Base-by-base conservation (phyloP, 2,329 filamentous ascomycete species). In the Xylaria sp. region DNA sequence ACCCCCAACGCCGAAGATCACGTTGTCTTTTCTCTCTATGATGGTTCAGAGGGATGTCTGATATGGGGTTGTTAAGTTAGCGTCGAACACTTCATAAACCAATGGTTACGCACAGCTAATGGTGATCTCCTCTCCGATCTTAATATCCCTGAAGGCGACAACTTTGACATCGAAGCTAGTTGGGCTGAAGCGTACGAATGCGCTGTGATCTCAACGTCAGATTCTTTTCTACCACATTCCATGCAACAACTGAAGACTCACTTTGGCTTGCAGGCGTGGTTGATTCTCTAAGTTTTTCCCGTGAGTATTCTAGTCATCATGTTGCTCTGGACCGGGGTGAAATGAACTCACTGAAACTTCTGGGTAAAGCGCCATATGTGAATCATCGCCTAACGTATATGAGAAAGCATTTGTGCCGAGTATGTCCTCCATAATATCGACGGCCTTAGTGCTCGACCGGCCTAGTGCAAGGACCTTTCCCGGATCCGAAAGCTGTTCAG, bases 211-310 rank as follows among this genome's bases (percentile, higher is more conserved):
- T 70, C 37, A 67, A 58, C 25, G 48, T 60, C 18, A 70, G 58
- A 25, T 25, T 59, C 4, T 9, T 4, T 3, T 50, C 13, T 3
- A 37, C 1, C 8, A 16, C 23, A 1, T 51, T 51, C 2, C 25
- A 47, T 5, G 21, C 13, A 18, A 10, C 3, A 5, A 23, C 4
- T 23, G 23, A 32, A 27, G 12, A 72, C 79, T 71, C 69, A 80
- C 79, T 79, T 80, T 57, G 79, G 79, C 16, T 73, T 77, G 58
- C 79, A 81, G 3, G 74, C 78, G 50, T 81, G 79, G 60, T 81
- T 81, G 29, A 76, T 70, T 62, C 75, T 72, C 75, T 76, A 25
- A 6, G 16, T 44, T 50, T 23, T 37, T 3, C 27, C 10, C 6
- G 51, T 74, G 25, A 75, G 69, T 54, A 53, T 40, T 69, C 63